Evolutionary conservation across 495 filamentous ascomycete species (phyloP), one percentile per base, ranked within the genome.

Genomic region (Lichenothelia convexa): DNA sequence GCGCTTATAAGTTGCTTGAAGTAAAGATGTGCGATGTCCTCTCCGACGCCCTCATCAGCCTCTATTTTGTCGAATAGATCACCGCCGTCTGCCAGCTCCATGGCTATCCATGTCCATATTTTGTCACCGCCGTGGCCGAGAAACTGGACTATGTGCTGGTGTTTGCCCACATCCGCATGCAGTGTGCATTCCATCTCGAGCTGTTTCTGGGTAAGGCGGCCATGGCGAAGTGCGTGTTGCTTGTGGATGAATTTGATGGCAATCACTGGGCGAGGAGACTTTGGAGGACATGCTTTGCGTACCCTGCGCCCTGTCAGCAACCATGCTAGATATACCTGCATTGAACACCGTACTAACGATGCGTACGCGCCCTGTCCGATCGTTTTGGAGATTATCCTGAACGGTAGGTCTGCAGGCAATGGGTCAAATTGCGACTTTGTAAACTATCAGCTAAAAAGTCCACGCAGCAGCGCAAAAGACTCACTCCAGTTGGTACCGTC

Each of bases 61-160:
- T 97, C 89, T 50, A 97, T 94, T 62, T 97, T 97, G 68, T 97
- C 89, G 60, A 99, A 99, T 9, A 99, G 69, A 54, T 99, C 89
- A 11, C 89, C 89, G 29, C 89, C 89, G 43, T 87, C 82, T 30
- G 89, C 89, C 46, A 82, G 74, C 54, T 99, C 89, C 85, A 99
- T 94, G 11, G 83, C 85, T 48, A 99, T 92, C 87, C 87, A 99
- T 46, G 74, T 67, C 91, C 91, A 99, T n/a, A 75, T 58, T 2
- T 62, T 52, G 50, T 99, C 86, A 53, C 94, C 84, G 35, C 82
- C 89, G 3, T 71, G 76, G 21, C 75, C 72, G 45, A 86, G 86
- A 65, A 82, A 94, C 47, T 79, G 73, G 44, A 99, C 93, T 36
- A 99, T 76, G 55, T 95, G 94, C 31, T 74, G 67, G 52, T 99